These are phyloP conservation scores for Allomyces arbusculus DNA, from an alignment of 192 early-diverging fungal species.

Conservation along the genomic window DNA sequence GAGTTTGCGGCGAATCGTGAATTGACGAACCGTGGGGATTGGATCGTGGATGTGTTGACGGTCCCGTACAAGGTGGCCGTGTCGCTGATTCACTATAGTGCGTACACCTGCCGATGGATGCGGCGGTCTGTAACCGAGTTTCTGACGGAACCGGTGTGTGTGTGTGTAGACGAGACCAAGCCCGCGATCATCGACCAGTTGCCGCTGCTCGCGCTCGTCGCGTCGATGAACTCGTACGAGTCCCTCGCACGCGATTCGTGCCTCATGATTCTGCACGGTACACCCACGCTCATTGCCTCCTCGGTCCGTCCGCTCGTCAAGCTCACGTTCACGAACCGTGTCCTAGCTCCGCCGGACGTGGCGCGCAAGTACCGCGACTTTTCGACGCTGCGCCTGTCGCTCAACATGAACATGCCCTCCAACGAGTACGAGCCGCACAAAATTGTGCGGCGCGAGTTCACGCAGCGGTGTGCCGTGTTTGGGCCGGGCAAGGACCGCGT, in stretches of 20 bases:
- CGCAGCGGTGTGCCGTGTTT: background rate
- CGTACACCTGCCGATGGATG: background rate
- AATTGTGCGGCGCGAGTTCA: background rate
- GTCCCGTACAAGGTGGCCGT: no score
- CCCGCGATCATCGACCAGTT: background rate
- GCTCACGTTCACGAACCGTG: no score
- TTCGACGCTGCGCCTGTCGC: background rate
- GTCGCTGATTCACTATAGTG: no score
- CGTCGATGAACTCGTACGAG: background rate
- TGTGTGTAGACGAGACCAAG: background rate
- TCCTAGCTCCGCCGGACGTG: background rate
- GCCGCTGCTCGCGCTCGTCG: background rate
- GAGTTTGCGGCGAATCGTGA: background rate
- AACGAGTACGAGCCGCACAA: background rate
- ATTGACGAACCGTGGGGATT: background rate
- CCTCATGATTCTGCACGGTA: background rate
- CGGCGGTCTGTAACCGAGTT: background rate
- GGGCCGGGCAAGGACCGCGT: background rate
- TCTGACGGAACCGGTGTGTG: background rate
- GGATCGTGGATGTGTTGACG: no score
- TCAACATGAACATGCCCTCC: background rate
- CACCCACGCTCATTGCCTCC: background rate
- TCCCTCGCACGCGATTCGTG: background rate
- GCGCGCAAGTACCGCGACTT: background rate
- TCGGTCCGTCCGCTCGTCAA: background rate